Evolutionary conservation across 1,284 basidiomycete genomes (phyloP).

Genomic region (Golubevia pallescens): DNA sequence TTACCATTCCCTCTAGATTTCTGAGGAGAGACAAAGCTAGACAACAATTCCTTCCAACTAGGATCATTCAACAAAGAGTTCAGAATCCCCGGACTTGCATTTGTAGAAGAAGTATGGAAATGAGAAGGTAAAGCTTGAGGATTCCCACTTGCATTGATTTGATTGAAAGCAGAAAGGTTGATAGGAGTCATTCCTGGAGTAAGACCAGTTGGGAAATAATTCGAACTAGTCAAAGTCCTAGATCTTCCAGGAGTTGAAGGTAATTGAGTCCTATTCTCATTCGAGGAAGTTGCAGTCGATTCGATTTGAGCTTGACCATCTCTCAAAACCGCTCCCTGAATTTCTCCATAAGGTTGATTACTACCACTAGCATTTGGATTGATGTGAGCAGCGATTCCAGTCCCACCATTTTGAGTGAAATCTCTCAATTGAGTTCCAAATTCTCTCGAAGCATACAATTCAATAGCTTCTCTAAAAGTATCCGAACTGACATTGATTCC

Average conservation of each 20-base stretch:
- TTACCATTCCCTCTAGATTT: background rate
- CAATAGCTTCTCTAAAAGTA: constrained; percentile 34
- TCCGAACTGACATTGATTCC: constrained; percentile 25
- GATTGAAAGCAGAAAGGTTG: too few species aligned
- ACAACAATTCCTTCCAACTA: background rate
- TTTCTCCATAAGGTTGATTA: background rate
- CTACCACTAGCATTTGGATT: background rate
- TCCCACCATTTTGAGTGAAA: constrained; percentile 34
- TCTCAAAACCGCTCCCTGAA: background rate
- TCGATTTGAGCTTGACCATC: background rate
- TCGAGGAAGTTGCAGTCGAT: background rate
- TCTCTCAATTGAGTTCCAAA: constrained; percentile 34
- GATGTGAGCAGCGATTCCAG: constrained; percentile 47
- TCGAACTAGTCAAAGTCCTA: background rate
- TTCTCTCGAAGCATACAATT: constrained; percentile 33
- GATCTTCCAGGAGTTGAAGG: background rate
- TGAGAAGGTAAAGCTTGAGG: too few species aligned
- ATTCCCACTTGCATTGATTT: too few species aligned
- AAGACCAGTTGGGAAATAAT: background rate
- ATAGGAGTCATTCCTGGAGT: too few species aligned
- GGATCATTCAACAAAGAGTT: background rate
- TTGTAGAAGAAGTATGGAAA: too few species aligned
- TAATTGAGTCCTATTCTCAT: background rate
- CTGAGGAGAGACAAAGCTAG: background rate
- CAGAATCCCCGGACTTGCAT: background rate